A percentile compares a stretch with the other conserved stretches of the same genome.
Evolutionary conservation across 2,329 filamentous ascomycete species (phyloP).

Genomic region (Scolecobasidium constrictum): DNA sequence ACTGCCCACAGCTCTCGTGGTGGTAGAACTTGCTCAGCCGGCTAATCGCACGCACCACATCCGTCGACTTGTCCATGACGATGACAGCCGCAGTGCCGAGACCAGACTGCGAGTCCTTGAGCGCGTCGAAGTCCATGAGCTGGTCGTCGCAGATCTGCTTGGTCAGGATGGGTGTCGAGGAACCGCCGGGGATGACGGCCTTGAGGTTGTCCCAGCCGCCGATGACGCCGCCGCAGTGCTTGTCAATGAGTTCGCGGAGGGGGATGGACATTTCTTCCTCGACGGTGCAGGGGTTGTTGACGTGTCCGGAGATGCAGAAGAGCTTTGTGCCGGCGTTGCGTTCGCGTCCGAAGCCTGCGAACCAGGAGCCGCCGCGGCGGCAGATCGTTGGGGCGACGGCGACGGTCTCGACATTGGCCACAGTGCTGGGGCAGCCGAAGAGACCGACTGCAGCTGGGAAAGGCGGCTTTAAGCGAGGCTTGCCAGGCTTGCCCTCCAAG

Average conservation of each 20-base stretch:
- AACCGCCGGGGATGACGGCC: conserved; percentile 90
- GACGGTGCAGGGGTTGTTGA: conserved; percentile 96
- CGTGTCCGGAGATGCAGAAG: conserved; percentile 95
- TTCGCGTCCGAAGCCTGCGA: conserved; percentile 86
- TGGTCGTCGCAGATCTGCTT: conserved; percentile 86
- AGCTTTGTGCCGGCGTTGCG: conserved; percentile 96
- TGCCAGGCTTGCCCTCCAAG: conserved; percentile 95
- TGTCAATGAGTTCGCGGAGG: conserved; percentile 89
- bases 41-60: conserved; percentile 88
- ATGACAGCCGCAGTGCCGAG: conserved; percentile 95
- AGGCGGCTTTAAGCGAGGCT: conserved; percentile 95
- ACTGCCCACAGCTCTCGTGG: conserved; percentile 97
- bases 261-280: conserved; percentile 99
- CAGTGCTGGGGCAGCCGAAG: conserved; percentile 95
- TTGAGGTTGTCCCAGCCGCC: conserved; percentile 97
- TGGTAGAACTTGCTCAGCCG: conserved; percentile 94
- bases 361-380: conserved; percentile 86
- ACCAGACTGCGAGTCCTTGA: conserved; percentile 96
- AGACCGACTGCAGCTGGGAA: conserved; percentile 96
- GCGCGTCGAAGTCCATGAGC: conserved; percentile 96
- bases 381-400: conserved; percentile 94
- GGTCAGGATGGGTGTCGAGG: conserved; percentile 90
- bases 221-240: conserved; percentile 92
- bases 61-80: conserved; percentile 97
- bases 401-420: conserved; percentile 95